Conservation (phyloP, 257 asterid genomes). For the Nicotiana sylvestris region DNA sequence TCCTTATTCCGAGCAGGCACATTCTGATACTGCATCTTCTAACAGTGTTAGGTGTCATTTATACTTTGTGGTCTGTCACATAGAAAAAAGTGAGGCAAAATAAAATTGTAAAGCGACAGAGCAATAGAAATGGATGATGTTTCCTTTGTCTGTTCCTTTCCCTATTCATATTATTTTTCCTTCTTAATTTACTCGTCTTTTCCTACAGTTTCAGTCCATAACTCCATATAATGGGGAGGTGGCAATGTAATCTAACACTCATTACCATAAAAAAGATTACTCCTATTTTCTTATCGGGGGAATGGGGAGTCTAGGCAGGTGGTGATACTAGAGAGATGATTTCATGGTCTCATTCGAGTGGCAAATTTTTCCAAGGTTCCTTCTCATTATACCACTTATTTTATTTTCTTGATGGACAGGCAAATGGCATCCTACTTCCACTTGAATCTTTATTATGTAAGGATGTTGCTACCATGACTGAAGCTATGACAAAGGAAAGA, state of each 20-base stretch:
- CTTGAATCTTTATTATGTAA: constrained; percentile 83
- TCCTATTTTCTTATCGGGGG: neutral
- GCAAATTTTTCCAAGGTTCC: neutral
- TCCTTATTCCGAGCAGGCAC: neutral
- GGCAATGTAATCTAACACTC: neutral
- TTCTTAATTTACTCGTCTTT: neutral
- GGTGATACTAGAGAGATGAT: neutral
- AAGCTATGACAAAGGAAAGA: constrained; percentile 65
- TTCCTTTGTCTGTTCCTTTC: neutral
- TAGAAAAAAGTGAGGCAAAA: neutral
- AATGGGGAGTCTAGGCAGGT: constrained; percentile 1
- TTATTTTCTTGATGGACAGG: constrained; percentile 46
- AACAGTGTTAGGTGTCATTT: neutral
- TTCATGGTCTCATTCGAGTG: constrained; percentile 11
- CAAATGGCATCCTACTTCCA: constrained; percentile 75
- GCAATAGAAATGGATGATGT: neutral
- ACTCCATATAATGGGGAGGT: neutral
- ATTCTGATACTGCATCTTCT: neutral
- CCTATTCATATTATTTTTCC: neutral
- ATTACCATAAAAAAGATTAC: neutral
- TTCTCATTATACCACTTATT: constrained; percentile 11
- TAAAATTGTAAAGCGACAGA: neutral
- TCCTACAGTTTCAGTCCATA: neutral
- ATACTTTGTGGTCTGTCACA: neutral
- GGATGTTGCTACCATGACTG: constrained; percentile 85